Base-by-base conservation (phyloP, 176 grass and related monocot genomes). In the Paspalum vaginatum region DNA sequence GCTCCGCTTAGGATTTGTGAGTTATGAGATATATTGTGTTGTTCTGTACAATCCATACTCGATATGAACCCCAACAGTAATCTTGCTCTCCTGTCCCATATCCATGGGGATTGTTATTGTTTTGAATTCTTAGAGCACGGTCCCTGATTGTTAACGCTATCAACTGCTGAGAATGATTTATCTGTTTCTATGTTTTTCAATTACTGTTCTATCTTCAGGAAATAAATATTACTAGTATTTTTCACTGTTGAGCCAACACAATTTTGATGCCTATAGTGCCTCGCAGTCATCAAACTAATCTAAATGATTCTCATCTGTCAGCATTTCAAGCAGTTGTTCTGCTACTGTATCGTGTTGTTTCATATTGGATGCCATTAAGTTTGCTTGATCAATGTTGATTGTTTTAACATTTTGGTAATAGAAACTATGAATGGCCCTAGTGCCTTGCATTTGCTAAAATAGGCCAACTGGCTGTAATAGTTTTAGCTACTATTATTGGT, bases 401-500 rank as follows among this genome's bases (percentile, higher is more conserved):
- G 2, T 42, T 65, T 58, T 65, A 42, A 9, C 63, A 65, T 42
- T 65, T 17, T 42, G 6, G 38, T 42, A 65, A 42, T 8, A n/a
- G 57, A 60, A 26, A 65, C 39, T 20, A 17, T 52, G 15, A 52
- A 52, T 52, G 16, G 15, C 3, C 4, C 15, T 17, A 52, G 49
- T 52, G 15, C 15, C 49, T 52, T 52, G 49, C 15, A 52, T 4
- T 17, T 1, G 49, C 16, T 3, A 52, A 52, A 52, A 52, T 52
- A 42, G 11, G 38, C 38, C 16, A 41, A 20, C 17, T 41, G 62
- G 15, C 17, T 65, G 62, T 41, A 11, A 40, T 41, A 18, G 0
- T 65, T 65, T 65, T 65, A 65, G 17, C 62, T 65, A 41, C 62
- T 65, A 41, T 37, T 65, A 18, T 41, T 72, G n/a, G n/a, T 62